A percentile compares a stretch with the other conserved stretches of the same genome.
These are phyloP conservation scores for Halophytophthora batemanensis DNA, from an alignment of 352 stramenopile species.

Conservation along the genomic window DNA sequence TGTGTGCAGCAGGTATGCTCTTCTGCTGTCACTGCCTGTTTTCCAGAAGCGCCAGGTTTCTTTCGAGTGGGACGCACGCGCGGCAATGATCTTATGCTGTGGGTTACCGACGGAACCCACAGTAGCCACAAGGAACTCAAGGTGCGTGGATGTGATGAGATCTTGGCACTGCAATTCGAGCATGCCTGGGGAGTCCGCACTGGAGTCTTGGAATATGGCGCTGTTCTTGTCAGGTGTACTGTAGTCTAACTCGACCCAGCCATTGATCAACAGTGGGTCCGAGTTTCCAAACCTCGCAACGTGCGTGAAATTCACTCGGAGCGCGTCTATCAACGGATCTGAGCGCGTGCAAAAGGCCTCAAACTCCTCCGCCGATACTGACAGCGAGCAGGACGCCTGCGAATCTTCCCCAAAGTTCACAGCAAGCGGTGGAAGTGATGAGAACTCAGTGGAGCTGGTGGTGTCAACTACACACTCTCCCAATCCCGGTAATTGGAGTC, in stretches of 20 bases:
- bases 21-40: slow-evolving; percentile 6
- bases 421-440: neutral
- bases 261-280: slow-evolving; percentile 29
- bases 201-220: slow-evolving; percentile 16
- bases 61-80: slow-evolving; percentile 26
- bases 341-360: slow-evolving; percentile 22
- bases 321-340: slow-evolving; percentile 7
- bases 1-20: slow-evolving; percentile 30
- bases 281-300: slow-evolving; percentile 41
- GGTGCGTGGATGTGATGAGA: slow-evolving; percentile 23
- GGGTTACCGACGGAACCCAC: slow-evolving; percentile 26
- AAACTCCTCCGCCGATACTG: slow-evolving; percentile 26
- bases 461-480: slow-evolving; percentile 20
- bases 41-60: slow-evolving; percentile 39
- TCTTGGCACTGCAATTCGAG: slow-evolving; percentile 29
- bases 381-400: slow-evolving; percentile 28
- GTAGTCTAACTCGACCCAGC: slow-evolving; percentile 44
- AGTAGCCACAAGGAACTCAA: slow-evolving; percentile 41
- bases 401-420: slow-evolving; percentile 41
- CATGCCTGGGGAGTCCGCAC: slow-evolving; percentile 3
- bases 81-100: slow-evolving; percentile 45
- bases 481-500: slow-evolving; percentile 24
- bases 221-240: slow-evolving; percentile 22
- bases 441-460: neutral
- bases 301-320: slow-evolving; percentile 42